A percentile compares a stretch with the other conserved stretches of the same genome.
phyloP scores from a whole-genome alignment of 1,284 basidiomycete species.

The Tilletiopsis washingtonensis region DNA sequence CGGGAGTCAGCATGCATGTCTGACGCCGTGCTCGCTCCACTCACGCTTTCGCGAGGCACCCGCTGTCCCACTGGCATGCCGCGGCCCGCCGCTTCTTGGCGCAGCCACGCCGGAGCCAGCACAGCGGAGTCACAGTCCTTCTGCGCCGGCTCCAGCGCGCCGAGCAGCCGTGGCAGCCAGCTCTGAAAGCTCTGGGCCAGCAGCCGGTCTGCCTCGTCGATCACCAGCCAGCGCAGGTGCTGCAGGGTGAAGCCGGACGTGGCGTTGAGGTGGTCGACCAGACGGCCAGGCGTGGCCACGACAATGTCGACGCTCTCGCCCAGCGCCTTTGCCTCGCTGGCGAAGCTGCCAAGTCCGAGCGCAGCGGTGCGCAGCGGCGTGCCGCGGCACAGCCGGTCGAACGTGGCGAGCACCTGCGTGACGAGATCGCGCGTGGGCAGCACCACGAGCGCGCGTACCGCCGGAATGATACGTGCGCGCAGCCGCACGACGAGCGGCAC shows the following conservation, averaged over 20 bases:
- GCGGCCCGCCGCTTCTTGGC: background rate
- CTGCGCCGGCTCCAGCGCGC: conserved; percentile 12
- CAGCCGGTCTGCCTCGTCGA: conserved; percentile 94
- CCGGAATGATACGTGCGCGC: conserved; percentile 32
- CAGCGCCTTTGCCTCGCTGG: background rate
- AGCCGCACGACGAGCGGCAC: conserved; percentile 72
- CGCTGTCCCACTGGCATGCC: background rate
- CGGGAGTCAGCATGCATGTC: background rate
- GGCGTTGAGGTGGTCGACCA: conserved; percentile 84
- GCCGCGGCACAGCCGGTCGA: conserved; percentile 66
- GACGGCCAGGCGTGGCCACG: conserved; percentile 86
- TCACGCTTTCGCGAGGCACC: no score
- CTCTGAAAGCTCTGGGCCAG: conserved; percentile 92
- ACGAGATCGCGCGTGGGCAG: conserved; percentile 95
- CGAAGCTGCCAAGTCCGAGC: conserved; percentile 5
- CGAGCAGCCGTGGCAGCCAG: conserved; percentile 55
- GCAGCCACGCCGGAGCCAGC: background rate
- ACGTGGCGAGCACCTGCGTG: conserved; percentile 79
- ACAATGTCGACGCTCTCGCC: conserved; percentile 65
- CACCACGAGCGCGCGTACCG: conserved; percentile 82
- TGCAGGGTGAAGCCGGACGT: conserved; percentile 77
- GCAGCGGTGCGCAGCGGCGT: conserved; percentile 44
- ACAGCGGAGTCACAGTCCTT: no score
- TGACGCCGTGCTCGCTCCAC: background rate
- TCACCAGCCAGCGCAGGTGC: conserved; percentile 87